Conservation (phyloP, 371 early-diverging fungal species). For the Mortierella sp. region DNA sequence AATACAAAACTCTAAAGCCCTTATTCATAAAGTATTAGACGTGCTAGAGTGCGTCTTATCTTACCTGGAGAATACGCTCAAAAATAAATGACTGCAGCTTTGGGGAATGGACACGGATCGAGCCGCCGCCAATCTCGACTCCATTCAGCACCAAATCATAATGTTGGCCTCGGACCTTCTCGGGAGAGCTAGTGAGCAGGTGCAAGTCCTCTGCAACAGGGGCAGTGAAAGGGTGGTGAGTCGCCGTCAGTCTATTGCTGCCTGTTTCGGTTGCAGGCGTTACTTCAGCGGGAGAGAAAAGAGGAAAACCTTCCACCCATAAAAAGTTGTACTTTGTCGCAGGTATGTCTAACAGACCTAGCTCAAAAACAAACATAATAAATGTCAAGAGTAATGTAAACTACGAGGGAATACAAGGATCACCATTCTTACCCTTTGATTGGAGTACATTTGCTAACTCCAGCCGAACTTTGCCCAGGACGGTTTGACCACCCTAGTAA, state of each 20-base stretch:
- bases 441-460: constrained; percentile 69
- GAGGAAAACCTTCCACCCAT: constrained; percentile 93
- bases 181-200: constrained; percentile 72
- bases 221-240: constrained; percentile 96
- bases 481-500: constrained; percentile 78
- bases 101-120: constrained; percentile 89
- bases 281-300: constrained; percentile 80
- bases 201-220: constrained; percentile 78
- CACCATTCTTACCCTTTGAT: constrained; percentile 60
- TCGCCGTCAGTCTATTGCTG: constrained; percentile 66
- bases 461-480: constrained; percentile 80
- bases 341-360: constrained; percentile 62
- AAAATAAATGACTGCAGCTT: constrained; percentile 82
- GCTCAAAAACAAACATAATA: neutral
- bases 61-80: constrained; percentile 74
- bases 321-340: constrained; percentile 74
- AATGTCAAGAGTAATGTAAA: neutral
- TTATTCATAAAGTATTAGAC: neutral
- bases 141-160: constrained; percentile 94
- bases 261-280: constrained; percentile 37
- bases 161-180: constrained; percentile 83
- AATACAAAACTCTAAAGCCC: neutral
- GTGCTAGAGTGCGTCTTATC: neutral
- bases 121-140: constrained; percentile 93
- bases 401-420: neutral